Evolutionary conservation across 2,329 filamentous ascomycete genomes (phyloP).

Genomic region (Claviceps quebecensis): DNA sequence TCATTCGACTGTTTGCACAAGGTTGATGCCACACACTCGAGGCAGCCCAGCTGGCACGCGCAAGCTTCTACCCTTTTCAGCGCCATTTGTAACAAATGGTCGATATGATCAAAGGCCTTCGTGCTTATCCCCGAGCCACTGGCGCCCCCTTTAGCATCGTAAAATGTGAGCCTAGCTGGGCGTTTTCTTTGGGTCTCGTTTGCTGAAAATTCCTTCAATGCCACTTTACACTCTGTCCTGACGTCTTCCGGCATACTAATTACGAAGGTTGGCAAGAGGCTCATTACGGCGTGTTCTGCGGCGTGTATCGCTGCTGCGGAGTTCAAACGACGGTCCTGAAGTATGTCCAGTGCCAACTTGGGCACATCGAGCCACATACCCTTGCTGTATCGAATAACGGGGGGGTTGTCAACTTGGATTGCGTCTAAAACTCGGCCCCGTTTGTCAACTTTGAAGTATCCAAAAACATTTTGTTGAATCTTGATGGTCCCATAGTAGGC

Average conservation of each 20-base stretch:
- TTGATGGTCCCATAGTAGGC: constrained; percentile 81
- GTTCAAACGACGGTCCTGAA: constrained; percentile 59
- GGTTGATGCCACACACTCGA: constrained; percentile 82
- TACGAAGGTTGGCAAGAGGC: constrained; percentile 79
- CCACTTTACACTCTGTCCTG: constrained; percentile 83
- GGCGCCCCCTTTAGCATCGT: constrained; percentile 82
- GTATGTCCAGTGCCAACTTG: constrained; percentile 60
- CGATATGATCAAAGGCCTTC: constrained; percentile 88
- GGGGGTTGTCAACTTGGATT: constrained; percentile 83
- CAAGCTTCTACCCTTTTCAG: constrained; percentile 65
- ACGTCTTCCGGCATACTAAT: constrained; percentile 84
- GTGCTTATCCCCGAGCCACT: constrained; percentile 74
- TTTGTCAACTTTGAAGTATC: constrained; percentile 94
- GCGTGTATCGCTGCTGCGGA: constrained; percentile 85
- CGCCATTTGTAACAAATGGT: constrained; percentile 62
- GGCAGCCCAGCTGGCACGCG: constrained; percentile 63
- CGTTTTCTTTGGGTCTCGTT: constrained; percentile 59
- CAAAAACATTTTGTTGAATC: constrained; percentile 80
- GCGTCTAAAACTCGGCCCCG: constrained; percentile 77
- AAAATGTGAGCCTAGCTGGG: constrained; percentile 81
- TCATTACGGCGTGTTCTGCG: constrained; percentile 81
- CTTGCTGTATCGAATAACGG: constrained; percentile 70
- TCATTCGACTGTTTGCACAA: constrained; percentile 74
- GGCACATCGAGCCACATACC: constrained; percentile 96
- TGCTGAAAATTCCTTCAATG: constrained; percentile 73